Base-by-base conservation (phyloP, 345 rosid genomes). In the Brassica rapa region DNA sequence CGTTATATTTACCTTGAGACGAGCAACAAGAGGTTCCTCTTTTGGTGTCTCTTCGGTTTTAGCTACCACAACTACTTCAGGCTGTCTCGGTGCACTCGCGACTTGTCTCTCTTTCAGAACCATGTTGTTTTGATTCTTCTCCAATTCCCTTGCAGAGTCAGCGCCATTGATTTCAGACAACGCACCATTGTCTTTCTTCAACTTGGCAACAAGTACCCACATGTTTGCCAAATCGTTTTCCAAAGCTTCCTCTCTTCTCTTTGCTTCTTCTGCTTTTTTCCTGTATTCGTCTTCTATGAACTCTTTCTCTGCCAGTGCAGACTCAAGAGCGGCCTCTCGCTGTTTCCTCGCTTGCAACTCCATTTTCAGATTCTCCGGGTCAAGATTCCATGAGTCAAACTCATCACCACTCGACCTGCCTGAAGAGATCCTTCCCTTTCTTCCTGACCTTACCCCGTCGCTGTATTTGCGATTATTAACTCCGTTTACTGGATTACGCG, bases 201-300 rank as follows among this genome's bases (percentile, higher is more conserved):
- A 84, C 86, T 88, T 93, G 33, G 99, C 99, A 82, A 96, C 99
- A 84, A 96, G 97, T 63, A 93, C 97, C 98, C 99, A 93, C 99
- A 96, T 96, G 81, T 90, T 93, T 29, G 99, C 98, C 70, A 93
- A 82, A 85, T 96, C 99, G 75, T 90, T 96, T 86, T 96, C 99
- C 33, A 93, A 78, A 84, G 95, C 87, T 78, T 89, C 97, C 84
- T 96, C 98, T 86, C 91, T 88, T 81, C 77, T 88, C 92, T 87
- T 93, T 57, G 94, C 90, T 83, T 91, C 97, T 79, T 93, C 99
- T 56, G 80, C 84, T 75, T 85, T 91, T 83, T 88, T 93, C 84
- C 93, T 84, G 75, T 87, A 93, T 56, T 89, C 93, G 57, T 93
- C 93, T 86, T 90, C 98, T 69, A 93, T 75, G 70, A 87, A 86